These are phyloP conservation scores for Myxozyma neglecta DNA, from an alignment of 805 yeast species.

Conservation along the genomic window DNA sequence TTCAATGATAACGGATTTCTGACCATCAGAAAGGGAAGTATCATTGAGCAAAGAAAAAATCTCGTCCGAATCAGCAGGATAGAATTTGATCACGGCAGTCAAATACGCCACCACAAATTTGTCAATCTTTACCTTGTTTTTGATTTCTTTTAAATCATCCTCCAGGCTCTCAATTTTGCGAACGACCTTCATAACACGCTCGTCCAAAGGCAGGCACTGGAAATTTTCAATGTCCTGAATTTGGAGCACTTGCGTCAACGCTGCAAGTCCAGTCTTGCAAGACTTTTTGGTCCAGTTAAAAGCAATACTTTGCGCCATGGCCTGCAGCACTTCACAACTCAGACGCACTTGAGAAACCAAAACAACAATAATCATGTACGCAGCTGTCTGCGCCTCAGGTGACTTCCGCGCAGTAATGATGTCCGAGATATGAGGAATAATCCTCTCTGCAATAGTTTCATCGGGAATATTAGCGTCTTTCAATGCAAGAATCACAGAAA, in stretches of 20 bases:
- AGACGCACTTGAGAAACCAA: slow-evolving; percentile 71
- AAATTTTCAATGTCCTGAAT: slow-evolving; percentile 26
- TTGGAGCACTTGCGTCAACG: slow-evolving; percentile 26
- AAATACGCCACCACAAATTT: slow-evolving; percentile 49
- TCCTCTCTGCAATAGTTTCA: slow-evolving; percentile 40
- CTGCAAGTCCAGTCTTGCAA: slow-evolving; percentile 22
- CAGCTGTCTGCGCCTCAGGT: slow-evolving; percentile 72
- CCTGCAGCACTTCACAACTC: slow-evolving; percentile 52
- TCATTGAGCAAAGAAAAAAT: slow-evolving; percentile 11
- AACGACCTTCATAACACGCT: slow-evolving; percentile 25
- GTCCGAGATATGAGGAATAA: slow-evolving; percentile 41
- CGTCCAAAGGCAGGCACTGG: slow-evolving; percentile 27
- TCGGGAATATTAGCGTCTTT: slow-evolving; percentile 44
- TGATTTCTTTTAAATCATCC: slow-evolving; percentile 34
- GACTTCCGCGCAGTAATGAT: slow-evolving; percentile 34
- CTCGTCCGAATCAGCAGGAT: slow-evolving; percentile 38
- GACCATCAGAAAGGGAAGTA: slow-evolving; percentile 5
- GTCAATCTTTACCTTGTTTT: slow-evolving; percentile 40
- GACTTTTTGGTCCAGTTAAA: slow-evolving; percentile 42
- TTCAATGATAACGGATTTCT: slow-evolving; percentile 6
- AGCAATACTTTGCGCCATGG: slow-evolving; percentile 61
- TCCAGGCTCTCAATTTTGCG: slow-evolving; percentile 32
- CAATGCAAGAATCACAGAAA: slow-evolving; percentile 66
- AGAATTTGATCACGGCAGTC: slow-evolving; percentile 48
- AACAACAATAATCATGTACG: slow-evolving; percentile 79